Evolutionary conservation across 83 land plant species (phyloP), one percentile per base, ranked within the genome.

Genomic region (Picea mariana): DNA sequence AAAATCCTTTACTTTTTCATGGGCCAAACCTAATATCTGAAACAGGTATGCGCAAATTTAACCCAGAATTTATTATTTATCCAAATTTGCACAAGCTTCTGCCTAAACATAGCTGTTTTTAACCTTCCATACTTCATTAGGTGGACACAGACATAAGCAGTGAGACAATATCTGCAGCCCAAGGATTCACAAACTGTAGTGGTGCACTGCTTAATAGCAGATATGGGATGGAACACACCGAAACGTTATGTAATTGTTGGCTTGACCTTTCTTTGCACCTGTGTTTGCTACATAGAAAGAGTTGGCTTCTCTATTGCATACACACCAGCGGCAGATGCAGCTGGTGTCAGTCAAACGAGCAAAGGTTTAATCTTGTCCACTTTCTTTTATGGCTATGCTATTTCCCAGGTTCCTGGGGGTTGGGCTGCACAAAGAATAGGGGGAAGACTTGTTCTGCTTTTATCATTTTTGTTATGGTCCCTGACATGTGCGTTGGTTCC

Each of bases 251-350:
- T 89, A 34, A 93, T 93, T 81, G 94, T 95, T 9, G 71, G 87
- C 11, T 77, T 95, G 71, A 93, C 94, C 5, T 95, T 95, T 83
- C 78, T 90, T 15, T 91, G 95, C 67, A 95, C 98, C 17, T 83
- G 82, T 68, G 94, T 95, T 4, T 95, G 98, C 87, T 95, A 95
- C 85, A 87, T 95, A 49, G 98, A 95, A 85, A 86, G 98, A 34
- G 89, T 93, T 26, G 98, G 98, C 2, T 95, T 95, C 82, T 95
- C 98, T 9, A 89, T 95, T 24, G 98, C 98, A 20, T 94, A 94
- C 82, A 94, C 97, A 15, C 87, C 86, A 40, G 93, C 93, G 20
- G 95, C 97, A 60, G 93, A 89, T 82, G 80, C 88, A 16, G 88
- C 86, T 23, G 90, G 90, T 7, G 86, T 91, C 12, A 83, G 87